Evolutionary conservation across 129 eudicot species (phyloP), one percentile per base, ranked within the genome.

Genomic region (Silybum marianum): DNA sequence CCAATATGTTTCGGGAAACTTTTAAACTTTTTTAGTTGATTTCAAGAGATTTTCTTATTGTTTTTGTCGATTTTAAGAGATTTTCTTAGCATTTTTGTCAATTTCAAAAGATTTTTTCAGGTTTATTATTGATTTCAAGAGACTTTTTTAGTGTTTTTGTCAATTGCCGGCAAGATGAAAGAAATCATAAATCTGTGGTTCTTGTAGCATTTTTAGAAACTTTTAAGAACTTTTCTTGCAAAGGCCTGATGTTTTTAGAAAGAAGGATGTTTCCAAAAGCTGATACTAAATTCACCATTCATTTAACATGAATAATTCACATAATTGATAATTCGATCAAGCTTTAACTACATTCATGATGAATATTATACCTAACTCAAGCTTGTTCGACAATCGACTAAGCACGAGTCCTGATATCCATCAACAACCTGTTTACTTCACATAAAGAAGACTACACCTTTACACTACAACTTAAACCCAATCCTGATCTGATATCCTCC

Each of bases 351-450:
- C 39, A 24, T 34, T 36, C 76, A 46, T 54, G 36, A 54, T 28
- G 5, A 32, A 3, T 54, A 34, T 67, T 70, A 19, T 36, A 34
- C 60, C 62, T 36, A n/a, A 77, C 73, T 76, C 60, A 24, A 77
- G 38, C 73, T 39, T 23, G 25, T 77, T 34, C 8, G 19, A 23
- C 63, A 77, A 63, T 77, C 39, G 23, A 63, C 63, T 77, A 77
- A 77, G 72, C 60, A 21, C 10, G 24, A 75, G 78, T 21, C n/a
- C 44, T 16, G 9, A 63, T 39, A 77, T 32, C 36, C 36, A 32
- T 77, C 30, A 28, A 1, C 75, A 69, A 46, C 16, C 82, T 44
- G 21, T 78, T 78, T 68, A 39, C 71, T 76, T 76, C 81, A 69
- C 51, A 78, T 44, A 23, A 23, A 13, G 14, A 69, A 48, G 12